Evolutionary conservation across 768 basidiomycete species (phyloP).

Genomic region (Boletus vinaceobasis): DNA sequence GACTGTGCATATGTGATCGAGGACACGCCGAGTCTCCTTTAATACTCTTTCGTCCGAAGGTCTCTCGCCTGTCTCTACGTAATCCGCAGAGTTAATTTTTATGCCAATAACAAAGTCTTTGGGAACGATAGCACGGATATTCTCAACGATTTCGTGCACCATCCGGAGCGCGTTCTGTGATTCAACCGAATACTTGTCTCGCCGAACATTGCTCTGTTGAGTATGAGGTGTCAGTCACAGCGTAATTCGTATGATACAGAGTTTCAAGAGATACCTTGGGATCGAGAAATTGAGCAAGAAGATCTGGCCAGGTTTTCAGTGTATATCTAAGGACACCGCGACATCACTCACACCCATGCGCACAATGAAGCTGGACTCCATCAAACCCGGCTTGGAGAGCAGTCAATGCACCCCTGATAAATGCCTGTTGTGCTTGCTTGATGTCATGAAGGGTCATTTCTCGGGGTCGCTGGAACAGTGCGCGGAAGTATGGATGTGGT

Average conservation of each 20-base stretch:
- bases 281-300: conserved; percentile 76
- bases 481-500: conserved; percentile 29
- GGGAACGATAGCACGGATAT: conserved; percentile 54
- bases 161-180: conserved; percentile 50
- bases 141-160: conserved; percentile 50
- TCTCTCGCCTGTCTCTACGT: conserved; percentile 37
- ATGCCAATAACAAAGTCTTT: conserved; percentile 67
- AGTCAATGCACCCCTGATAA: conserved; percentile 63
- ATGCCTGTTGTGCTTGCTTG: conserved; percentile 53
- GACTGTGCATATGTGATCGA: conserved; percentile 59
- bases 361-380: conserved; percentile 80
- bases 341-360: conserved; percentile 72
- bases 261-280: conserved; percentile 47
- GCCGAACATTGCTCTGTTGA: conserved; percentile 48
- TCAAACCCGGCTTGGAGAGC: conserved; percentile 75
- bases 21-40: conserved; percentile 38
- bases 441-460: conserved; percentile 62
- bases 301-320: conserved; percentile 42
- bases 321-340: neutral
- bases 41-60: conserved; percentile 31
- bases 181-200: conserved; percentile 55
- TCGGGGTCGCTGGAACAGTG: conserved; percentile 61
- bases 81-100: conserved; percentile 82
- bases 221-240: neutral
- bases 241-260: conserved; percentile 11